phyloP scores from a whole-genome alignment of 148 eudicot species.

The Suaeda aralocaspica region DNA sequence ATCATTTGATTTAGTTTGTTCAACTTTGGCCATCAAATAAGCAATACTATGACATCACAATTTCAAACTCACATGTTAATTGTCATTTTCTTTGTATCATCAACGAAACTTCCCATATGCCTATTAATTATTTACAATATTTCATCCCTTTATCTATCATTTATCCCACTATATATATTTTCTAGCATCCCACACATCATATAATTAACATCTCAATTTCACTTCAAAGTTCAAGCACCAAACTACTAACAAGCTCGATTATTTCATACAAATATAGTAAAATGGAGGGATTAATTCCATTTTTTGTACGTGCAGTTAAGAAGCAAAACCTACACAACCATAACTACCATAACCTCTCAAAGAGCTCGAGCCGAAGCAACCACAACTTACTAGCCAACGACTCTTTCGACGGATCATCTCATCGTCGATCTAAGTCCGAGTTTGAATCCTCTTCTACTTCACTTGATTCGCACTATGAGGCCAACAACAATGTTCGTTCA shows the following conservation, averaged over 20 bases:
- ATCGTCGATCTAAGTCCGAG: conserved; percentile 27
- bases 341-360: conserved; percentile 18
- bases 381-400: conserved; percentile 14
- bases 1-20: no score
- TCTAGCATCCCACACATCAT: no score
- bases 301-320: conserved; percentile 26
- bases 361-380: conserved; percentile 26
- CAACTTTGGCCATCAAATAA: no score
- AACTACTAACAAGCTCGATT: no score
- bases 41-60: no score
- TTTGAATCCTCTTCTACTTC: conserved; percentile 22
- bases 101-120: no score
- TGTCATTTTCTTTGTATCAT: no score
- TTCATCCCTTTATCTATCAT: no score
- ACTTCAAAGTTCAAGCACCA: no score
- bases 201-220: no score
- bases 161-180: not conserved
- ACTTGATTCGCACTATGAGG: conserved; percentile 20
- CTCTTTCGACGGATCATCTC: conserved; percentile 28
- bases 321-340: conserved; percentile 19
- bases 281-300: conserved; percentile 35
- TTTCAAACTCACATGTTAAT: no score
- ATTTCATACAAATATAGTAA: not conserved
- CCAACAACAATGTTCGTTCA: conserved; percentile 23
- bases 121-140: no score